Evolutionary conservation across 345 rosid species (phyloP).

Genomic region (Eutrema yunnanense): DNA sequence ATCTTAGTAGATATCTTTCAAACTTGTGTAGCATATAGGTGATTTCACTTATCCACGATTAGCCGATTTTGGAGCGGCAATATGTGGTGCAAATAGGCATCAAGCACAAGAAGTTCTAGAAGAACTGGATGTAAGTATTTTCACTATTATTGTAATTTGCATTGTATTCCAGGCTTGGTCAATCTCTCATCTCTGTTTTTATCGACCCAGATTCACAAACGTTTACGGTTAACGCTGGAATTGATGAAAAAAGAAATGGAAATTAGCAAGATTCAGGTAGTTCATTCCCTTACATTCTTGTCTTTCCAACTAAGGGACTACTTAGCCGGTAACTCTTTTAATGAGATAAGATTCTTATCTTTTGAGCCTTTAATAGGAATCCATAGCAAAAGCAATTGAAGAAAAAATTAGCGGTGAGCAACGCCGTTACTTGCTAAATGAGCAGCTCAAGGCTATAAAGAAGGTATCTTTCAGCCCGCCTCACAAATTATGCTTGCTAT

Average conservation of each 20-base stretch:
- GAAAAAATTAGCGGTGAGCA: constrained; percentile 99
- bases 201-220: constrained; percentile 66
- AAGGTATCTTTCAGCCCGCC: constrained; percentile 48
- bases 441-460: constrained; percentile 98
- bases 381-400: constrained; percentile 97
- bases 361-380: constrained; percentile 49
- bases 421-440: constrained; percentile 93
- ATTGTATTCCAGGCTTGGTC: neutral
- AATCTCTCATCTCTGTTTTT: constrained; percentile 5
- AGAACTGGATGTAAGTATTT: constrained; percentile 86
- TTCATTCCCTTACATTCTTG: neutral
- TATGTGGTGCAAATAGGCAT: constrained; percentile 86
- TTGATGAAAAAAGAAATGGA: constrained; percentile 96
- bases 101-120: constrained; percentile 91
- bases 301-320: neutral
- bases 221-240: constrained; percentile 77
- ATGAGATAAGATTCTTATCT: neutral
- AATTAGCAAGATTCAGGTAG: constrained; percentile 96
- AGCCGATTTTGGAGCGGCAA: constrained; percentile 99
- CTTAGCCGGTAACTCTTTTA: neutral
- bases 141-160: neutral
- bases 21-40: constrained; percentile 76
- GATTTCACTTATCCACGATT: constrained; percentile 82
- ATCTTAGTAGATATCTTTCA: constrained; percentile 13
- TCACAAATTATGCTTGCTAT: neutral